Percentiles rank a stretch among this genome's conserved stretches.
phyloP scores from a whole-genome alignment of 257 asterid genomes.

The Penstemon newberryi region DNA sequence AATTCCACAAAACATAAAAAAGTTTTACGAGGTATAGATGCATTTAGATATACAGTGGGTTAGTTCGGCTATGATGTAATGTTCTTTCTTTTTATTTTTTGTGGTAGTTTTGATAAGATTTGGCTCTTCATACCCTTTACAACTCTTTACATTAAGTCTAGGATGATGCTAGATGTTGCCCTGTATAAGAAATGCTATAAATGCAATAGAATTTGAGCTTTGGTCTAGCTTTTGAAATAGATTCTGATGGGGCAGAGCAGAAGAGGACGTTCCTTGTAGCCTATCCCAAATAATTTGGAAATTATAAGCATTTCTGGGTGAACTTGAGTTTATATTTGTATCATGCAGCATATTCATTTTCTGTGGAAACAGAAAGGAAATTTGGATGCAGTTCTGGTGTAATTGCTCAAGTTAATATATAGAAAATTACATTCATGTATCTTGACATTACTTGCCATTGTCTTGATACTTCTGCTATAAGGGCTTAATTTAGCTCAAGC shows the following conservation, averaged over 20 bases:
- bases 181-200: constrained; percentile 5
- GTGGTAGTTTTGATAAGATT: neutral
- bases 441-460: constrained; percentile 28
- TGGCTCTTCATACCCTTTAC: constrained; percentile 7
- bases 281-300: constrained; percentile 10
- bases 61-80: constrained; percentile 13
- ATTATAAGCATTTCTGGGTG: neutral
- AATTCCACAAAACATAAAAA: no score
- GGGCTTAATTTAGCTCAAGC: constrained; percentile 31
- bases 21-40: no score
- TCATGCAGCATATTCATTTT: constrained; percentile 5
- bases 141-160: neutral
- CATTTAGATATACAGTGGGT: no score
- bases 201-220: neutral
- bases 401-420: constrained; percentile 26
- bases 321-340: constrained; percentile 11
- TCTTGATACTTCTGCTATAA: constrained; percentile 29
- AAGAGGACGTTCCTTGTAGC: neutral
- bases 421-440: constrained; percentile 22
- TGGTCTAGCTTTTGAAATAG: constrained; percentile 20
- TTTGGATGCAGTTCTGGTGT: constrained; percentile 19
- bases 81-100: neutral
- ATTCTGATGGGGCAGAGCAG: constrained; percentile 5
- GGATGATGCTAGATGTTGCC: constrained; percentile 12
- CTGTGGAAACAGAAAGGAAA: constrained; percentile 5